phyloP scores from a whole-genome alignment of 2,329 filamentous ascomycete genomes.

The Nemania sp. region DNA sequence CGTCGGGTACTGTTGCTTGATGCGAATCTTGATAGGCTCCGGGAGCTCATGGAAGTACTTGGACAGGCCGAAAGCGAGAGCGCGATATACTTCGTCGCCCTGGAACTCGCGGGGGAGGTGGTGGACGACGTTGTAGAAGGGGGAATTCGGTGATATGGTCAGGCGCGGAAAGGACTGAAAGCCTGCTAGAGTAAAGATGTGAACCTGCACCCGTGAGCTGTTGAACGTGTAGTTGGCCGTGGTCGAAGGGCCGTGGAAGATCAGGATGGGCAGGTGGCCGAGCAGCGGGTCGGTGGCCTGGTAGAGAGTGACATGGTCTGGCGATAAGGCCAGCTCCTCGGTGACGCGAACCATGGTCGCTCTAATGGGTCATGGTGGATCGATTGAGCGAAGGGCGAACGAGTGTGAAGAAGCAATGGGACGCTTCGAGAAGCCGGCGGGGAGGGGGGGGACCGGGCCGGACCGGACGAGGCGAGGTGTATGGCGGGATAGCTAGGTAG shows the following conservation, averaged over 20 bases:
- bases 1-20: slow-evolving; percentile 63
- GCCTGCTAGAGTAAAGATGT: slow-evolving; percentile 87
- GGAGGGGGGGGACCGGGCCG: background rate
- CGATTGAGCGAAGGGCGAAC: slow-evolving; percentile 26
- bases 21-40: slow-evolving; percentile 71
- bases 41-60: slow-evolving; percentile 94
- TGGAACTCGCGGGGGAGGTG: slow-evolving; percentile 91
- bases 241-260: slow-evolving; percentile 91
- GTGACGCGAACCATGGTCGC: slow-evolving; percentile 80
- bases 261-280: slow-evolving; percentile 77
- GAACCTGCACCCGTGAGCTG: slow-evolving; percentile 91
- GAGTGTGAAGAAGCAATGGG: slow-evolving; percentile 23
- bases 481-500: background rate
- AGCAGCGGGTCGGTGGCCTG: slow-evolving; percentile 85
- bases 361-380: slow-evolving; percentile 48
- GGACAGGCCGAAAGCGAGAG: slow-evolving; percentile 86
- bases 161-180: slow-evolving; percentile 89
- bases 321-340: slow-evolving; percentile 76
- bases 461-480: slow-evolving; percentile 4
- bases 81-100: slow-evolving; percentile 90
- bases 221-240: slow-evolving; percentile 85
- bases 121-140: slow-evolving; percentile 87
- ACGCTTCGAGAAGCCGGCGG: slow-evolving; percentile 19
- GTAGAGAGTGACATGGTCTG: slow-evolving; percentile 84
- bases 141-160: slow-evolving; percentile 89